Evolutionary conservation across 2,329 filamentous ascomycete species (phyloP).

Genomic region (Diaporthe longicolla): DNA sequence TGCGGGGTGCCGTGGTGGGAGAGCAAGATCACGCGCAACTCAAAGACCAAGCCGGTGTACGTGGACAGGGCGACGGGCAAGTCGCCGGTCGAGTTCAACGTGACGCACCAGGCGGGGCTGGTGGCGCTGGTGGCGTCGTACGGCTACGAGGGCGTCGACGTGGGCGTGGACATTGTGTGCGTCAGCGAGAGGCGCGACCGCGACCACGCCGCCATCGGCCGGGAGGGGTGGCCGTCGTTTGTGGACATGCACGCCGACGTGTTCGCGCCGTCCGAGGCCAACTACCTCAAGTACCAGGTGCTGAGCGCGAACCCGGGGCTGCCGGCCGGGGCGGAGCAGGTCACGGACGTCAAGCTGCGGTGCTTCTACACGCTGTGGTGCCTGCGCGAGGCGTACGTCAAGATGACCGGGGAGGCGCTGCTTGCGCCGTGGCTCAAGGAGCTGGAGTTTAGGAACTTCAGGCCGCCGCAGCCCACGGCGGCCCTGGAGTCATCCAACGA

Average conservation of each 20-base stretch:
- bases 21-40: slow-evolving; percentile 69
- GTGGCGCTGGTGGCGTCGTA: slow-evolving; percentile 69
- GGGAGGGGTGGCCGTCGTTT: slow-evolving; percentile 75
- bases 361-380: slow-evolving; percentile 85
- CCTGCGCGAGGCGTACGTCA: slow-evolving; percentile 85
- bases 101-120: slow-evolving; percentile 83
- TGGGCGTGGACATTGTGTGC: slow-evolving; percentile 84
- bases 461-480: slow-evolving; percentile 61
- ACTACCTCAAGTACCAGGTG: slow-evolving; percentile 69
- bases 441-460: slow-evolving; percentile 77
- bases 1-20: slow-evolving; percentile 72
- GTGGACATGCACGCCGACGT: slow-evolving; percentile 81
- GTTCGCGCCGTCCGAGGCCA: slow-evolving; percentile 73
- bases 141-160: slow-evolving; percentile 56
- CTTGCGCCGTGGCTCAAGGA: slow-evolving; percentile 80
- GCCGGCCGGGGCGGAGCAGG: slow-evolving; percentile 48
- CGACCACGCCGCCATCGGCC: slow-evolving; percentile 69
- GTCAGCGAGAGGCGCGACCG: slow-evolving; percentile 77
- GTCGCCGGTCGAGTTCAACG: slow-evolving; percentile 76
- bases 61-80: slow-evolving; percentile 61
- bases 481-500: slow-evolving; percentile 45
- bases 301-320: slow-evolving; percentile 46
- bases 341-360: slow-evolving; percentile 74
- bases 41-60: slow-evolving; percentile 68
- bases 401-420: slow-evolving; percentile 85